Percentiles rank a stretch among this genome's conserved stretches.
phyloP scores from a whole-genome alignment of 345 rosid species.

The Gossypium stocksii region DNA sequence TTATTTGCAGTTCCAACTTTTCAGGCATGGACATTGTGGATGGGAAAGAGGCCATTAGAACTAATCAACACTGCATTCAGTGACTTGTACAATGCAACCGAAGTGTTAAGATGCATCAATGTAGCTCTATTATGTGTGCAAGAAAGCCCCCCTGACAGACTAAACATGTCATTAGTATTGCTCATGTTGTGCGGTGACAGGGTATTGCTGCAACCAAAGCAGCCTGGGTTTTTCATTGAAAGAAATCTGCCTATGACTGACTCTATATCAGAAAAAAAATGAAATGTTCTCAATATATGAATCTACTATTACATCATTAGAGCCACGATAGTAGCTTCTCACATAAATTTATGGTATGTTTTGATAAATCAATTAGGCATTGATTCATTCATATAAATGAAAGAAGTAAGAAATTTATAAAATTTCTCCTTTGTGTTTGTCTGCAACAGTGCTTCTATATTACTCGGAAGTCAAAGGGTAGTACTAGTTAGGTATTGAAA shows the following conservation, averaged over 20 bases:
- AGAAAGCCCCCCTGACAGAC: constrained; percentile 21
- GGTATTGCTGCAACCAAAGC: constrained; percentile 15
- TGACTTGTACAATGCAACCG: background rate
- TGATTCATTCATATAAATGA: too few relatives aligned
- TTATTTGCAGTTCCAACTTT: background rate
- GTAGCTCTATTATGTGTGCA: constrained; percentile 36
- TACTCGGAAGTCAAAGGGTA: background rate
- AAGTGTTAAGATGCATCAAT: constrained; percentile 19
- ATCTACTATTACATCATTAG: background rate
- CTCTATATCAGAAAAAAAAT: background rate
- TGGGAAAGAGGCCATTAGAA: background rate
- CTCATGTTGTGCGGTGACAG: constrained; percentile 25
- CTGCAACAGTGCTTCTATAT: background rate
- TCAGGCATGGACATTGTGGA: constrained; percentile 9
- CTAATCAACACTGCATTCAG: background rate
- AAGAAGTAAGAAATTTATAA: background rate
- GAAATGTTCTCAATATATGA: background rate
- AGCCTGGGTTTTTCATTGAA: constrained; percentile 19
- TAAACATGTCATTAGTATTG: constrained; percentile 25
- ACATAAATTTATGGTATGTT: background rate
- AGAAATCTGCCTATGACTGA: constrained; percentile 5
- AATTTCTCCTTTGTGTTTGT: background rate
- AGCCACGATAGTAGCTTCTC: background rate
- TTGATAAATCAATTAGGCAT: too few relatives aligned
- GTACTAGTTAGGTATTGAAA: background rate